A percentile compares a stretch with the other conserved stretches of the same genome.
Evolutionary conservation across 108 stramenopile genomes (phyloP).

Genomic region (Nitzschia putrida): DNA sequence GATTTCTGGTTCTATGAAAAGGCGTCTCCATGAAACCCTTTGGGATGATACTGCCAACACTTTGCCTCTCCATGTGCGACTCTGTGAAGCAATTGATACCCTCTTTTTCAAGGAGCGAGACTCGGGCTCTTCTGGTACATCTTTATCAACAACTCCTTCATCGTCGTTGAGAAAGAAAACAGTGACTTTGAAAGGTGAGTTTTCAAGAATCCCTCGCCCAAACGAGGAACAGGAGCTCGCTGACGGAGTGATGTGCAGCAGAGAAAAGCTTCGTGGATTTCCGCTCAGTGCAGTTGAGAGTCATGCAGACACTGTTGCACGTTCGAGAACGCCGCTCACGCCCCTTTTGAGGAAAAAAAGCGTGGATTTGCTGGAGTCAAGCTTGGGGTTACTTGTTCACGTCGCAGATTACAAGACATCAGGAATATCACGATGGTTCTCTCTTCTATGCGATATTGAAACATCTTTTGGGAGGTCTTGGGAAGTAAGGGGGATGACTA

Average conservation of each 20-base stretch:
- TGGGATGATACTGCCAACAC: background rate
- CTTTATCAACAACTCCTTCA: too few species aligned
- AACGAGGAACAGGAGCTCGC: constrained; percentile 21
- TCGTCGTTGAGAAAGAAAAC: background rate
- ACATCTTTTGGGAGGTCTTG: constrained; percentile 34
- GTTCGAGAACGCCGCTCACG: background rate
- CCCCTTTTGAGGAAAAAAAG: constrained; percentile 7
- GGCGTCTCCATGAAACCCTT: constrained; percentile 3
- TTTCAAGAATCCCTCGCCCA: constrained; percentile 8
- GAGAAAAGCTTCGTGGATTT: constrained; percentile 33
- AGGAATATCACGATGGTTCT: constrained; percentile 59
- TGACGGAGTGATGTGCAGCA: constrained; percentile 45
- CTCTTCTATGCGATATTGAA: constrained; percentile 70
- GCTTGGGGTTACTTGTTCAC: constrained; percentile 51
- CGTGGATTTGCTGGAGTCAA: constrained; percentile 30
- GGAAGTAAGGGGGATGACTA: constrained; percentile 49
- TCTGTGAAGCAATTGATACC: constrained; percentile 31
- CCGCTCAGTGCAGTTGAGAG: background rate
- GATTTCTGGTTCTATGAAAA: constrained; percentile 4
- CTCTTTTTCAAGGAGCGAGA: constrained; percentile 13
- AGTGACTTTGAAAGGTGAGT: constrained; percentile 13
- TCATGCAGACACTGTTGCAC: background rate
- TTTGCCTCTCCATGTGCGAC: constrained; percentile 20
- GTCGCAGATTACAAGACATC: constrained; percentile 45
- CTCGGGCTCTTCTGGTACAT: too few species aligned